These are phyloP conservation scores for Scedosporium boydii DNA, from an alignment of 2,329 filamentous ascomycete genomes.

Conservation along the genomic window DNA sequence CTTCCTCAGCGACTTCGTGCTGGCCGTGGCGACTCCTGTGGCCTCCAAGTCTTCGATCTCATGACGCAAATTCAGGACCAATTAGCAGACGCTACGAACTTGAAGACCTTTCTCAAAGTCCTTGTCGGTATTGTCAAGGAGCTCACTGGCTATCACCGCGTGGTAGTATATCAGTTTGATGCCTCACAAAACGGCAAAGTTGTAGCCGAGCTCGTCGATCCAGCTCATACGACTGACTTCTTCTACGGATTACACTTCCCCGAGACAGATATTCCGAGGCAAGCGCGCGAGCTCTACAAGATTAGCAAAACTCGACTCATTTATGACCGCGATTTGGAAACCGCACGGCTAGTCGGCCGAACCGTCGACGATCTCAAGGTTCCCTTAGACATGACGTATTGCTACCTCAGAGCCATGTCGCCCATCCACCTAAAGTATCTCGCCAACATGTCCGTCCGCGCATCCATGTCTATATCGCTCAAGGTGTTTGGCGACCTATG, in stretches of 20 bases:
- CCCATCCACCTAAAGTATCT: slow-evolving; percentile 85
- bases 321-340: slow-evolving; percentile 75
- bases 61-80: slow-evolving; percentile 90
- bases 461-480: slow-evolving; percentile 90
- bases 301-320: slow-evolving; percentile 81
- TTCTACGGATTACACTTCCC: slow-evolving; percentile 86
- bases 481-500: slow-evolving; percentile 78
- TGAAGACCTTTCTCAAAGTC: slow-evolving; percentile 70
- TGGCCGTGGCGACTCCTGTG: slow-evolving; percentile 66
- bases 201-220: slow-evolving; percentile 79
- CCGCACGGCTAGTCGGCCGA: slow-evolving; percentile 73
- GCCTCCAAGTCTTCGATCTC: slow-evolving; percentile 86
- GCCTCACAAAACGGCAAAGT: slow-evolving; percentile 73
- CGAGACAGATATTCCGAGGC: slow-evolving; percentile 75
- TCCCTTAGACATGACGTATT: slow-evolving; percentile 74
- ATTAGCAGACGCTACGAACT: slow-evolving; percentile 58
- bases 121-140: slow-evolving; percentile 82
- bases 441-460: slow-evolving; percentile 80
- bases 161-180: slow-evolving; percentile 92
- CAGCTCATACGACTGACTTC: slow-evolving; percentile 66
- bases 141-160: slow-evolving; percentile 79
- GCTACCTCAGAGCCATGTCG: slow-evolving; percentile 81
- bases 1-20: slow-evolving; percentile 67
- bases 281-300: slow-evolving; percentile 81
- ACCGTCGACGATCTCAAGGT: slow-evolving; percentile 61